These are phyloP conservation scores for Claviceps fusiformis DNA, from an alignment of 2,329 filamentous ascomycete genomes.

Conservation along the genomic window DNA sequence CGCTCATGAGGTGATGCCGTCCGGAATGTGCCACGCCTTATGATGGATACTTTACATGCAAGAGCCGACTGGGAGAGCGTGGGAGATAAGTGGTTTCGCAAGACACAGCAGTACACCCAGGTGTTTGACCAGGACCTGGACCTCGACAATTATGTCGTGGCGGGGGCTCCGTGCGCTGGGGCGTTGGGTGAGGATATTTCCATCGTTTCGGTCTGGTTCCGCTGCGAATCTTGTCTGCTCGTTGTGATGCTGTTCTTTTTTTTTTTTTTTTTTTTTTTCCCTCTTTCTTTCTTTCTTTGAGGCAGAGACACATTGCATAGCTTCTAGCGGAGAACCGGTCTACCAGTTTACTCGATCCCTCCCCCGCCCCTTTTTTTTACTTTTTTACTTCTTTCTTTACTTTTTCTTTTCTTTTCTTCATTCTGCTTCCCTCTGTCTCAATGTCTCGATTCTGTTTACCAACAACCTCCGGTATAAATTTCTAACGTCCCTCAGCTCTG, in stretches of 20 bases:
- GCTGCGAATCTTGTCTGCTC: neutral
- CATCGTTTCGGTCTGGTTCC: neutral
- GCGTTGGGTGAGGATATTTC: constrained; percentile 58
- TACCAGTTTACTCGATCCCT: too few relatives aligned
- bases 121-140: constrained; percentile 90
- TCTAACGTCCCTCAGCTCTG: constrained; percentile 44
- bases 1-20: neutral
- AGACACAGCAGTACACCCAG: constrained; percentile 81
- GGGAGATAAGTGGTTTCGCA: constrained; percentile 89
- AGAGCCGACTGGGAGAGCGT: constrained; percentile 90
- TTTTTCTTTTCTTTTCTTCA: too few relatives aligned
- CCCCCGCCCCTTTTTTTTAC: too few relatives aligned
- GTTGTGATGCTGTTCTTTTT: neutral
- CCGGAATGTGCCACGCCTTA: constrained; percentile 9
- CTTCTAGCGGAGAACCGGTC: too few relatives aligned
- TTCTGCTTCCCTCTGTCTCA: neutral
- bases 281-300: neutral
- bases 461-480: neutral
- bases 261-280: too few relatives aligned
- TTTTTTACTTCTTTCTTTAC: too few relatives aligned
- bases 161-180: constrained; percentile 84
- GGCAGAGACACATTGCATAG: too few relatives aligned
- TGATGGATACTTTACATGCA: constrained; percentile 48
- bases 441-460: neutral
- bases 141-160: constrained; percentile 85